Base-by-base conservation (phyloP, 371 early-diverging fungal species). In the Actinomortierella ambigua region DNA sequence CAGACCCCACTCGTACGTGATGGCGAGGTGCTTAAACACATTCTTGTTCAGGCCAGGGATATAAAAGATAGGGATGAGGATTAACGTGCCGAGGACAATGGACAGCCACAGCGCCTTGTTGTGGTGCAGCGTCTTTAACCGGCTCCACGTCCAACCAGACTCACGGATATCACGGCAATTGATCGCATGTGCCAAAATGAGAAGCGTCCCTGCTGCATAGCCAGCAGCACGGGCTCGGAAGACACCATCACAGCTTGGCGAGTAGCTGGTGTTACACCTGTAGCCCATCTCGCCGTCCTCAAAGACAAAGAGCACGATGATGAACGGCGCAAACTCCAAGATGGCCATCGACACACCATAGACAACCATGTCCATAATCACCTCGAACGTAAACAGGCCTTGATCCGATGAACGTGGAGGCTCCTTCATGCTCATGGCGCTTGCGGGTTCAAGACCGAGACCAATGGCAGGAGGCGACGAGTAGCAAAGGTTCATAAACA, bases 401-500 rank as follows among this genome's bases (percentile, higher is more conserved):
- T 88, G 79, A 17, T 81, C 79, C 18, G 79, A 59, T 7, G 80
- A 66, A 24, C 96, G 90, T 23, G 98, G 98, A 14, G 89, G 89
- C 28, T 87, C 85, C 29, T 83, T 75, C 94, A 98, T 95, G 56
- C 93, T 84, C 46, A 88, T 84, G 11, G 63, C 65, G 68, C 93
- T 91, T 15, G 87, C 86, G 55, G 90, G 92, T 68, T 98, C 99
- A 23, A 94, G 83, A 47, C 93, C 93, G 4, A 93, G 73, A 42
- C 87, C 85, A 85, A 93, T 90, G 14, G 94, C 94, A 8, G 94
- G 94, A 18, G 98, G 96, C 24, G 90, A 85, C 50, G 80, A 79
- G 5, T 90, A 90, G 42, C 91, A 63, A 61, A 96, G 86, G 77
- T 97, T 95, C 69, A 95, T 89, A 78, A 93, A 94, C 43, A 98